A percentile compares a stretch with the other conserved stretches of the same genome.
These are phyloP conservation scores for Microcos paniculata DNA, from an alignment of 345 rosid genomes.

Conservation along the genomic window DNA sequence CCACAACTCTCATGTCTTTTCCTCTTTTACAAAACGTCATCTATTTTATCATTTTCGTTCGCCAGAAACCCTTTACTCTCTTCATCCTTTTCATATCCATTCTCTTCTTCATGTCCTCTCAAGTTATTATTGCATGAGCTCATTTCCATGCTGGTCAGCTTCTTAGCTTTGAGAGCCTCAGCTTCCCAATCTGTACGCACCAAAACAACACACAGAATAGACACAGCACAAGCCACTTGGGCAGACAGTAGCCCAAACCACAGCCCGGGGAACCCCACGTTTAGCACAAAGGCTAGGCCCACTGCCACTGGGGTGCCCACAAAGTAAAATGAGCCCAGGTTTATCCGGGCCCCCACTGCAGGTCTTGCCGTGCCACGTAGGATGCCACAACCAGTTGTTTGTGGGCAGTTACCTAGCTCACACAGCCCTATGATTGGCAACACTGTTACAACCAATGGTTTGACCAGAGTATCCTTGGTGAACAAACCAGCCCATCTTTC, in stretches of 20 bases:
- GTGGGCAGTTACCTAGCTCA: slow-evolving; percentile 95
- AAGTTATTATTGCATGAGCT: slow-evolving; percentile 14
- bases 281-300: slow-evolving; percentile 72
- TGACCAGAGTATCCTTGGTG: slow-evolving; percentile 59
- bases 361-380: slow-evolving; percentile 91
- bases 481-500: slow-evolving; percentile 80
- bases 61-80: slow-evolving; percentile 41
- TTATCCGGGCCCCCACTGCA: slow-evolving; percentile 71
- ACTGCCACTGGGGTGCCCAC: slow-evolving; percentile 96
- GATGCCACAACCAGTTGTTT: slow-evolving; percentile 95
- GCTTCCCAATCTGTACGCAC: slow-evolving; percentile 80
- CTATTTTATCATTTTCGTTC: slow-evolving; percentile 36
- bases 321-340: slow-evolving; percentile 82
- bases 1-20: neutral
- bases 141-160: slow-evolving; percentile 49
- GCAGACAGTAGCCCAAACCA: slow-evolving; percentile 93
- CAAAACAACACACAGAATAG: slow-evolving; percentile 63
- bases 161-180: slow-evolving; percentile 71
- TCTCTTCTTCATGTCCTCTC: neutral
- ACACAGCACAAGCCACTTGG: slow-evolving; percentile 77
- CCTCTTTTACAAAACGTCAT: slow-evolving; percentile 26
- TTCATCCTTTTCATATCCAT: slow-evolving; percentile 26
- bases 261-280: slow-evolving; percentile 81
- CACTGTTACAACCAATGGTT: slow-evolving; percentile 69
- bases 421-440: slow-evolving; percentile 90